Percentiles rank a stretch among this genome's conserved stretches.
phyloP scores from a whole-genome alignment of 1,284 basidiomycete genomes.

The Ganoderma lucidum region DNA sequence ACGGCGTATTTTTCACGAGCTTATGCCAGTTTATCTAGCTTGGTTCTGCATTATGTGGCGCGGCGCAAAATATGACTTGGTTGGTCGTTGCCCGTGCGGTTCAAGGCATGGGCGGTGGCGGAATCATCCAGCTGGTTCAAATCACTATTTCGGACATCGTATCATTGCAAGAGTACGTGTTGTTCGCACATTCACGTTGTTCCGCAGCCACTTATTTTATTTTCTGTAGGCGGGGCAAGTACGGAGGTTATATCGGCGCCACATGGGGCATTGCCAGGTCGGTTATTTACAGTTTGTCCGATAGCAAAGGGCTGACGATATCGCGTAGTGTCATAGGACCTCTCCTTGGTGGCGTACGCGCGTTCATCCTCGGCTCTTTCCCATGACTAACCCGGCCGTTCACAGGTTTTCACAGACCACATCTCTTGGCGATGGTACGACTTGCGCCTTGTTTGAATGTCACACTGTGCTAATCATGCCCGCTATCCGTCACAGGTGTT shows the following conservation, averaged over 20 bases:
- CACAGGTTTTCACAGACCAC: constrained; percentile 72
- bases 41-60: constrained; percentile 84
- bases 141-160: constrained; percentile 87
- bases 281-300: constrained; percentile 9
- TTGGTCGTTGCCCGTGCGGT: constrained; percentile 79
- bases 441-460: background rate
- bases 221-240: constrained; percentile 71
- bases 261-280: constrained; percentile 83
- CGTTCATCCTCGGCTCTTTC: constrained; percentile 17
- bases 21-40: constrained; percentile 48
- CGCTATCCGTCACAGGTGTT: constrained; percentile 57
- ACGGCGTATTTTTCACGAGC: background rate
- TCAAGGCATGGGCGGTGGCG: constrained; percentile 86
- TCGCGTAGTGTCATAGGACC: constrained; percentile 74
- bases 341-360: constrained; percentile 72
- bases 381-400: constrained; percentile 13
- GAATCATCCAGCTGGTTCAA: constrained; percentile 69
- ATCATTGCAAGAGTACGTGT: constrained; percentile 72
- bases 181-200: background rate
- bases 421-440: constrained; percentile 77
- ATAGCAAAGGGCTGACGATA: constrained; percentile 13
- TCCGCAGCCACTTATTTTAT: background rate
- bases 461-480: no score
- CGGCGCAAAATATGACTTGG: constrained; percentile 81
- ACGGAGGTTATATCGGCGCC: constrained; percentile 75